A percentile compares a stretch with the other conserved stretches of the same genome.
phyloP scores from a whole-genome alignment of 306 rosid species.

The Potentilla sterilis region DNA sequence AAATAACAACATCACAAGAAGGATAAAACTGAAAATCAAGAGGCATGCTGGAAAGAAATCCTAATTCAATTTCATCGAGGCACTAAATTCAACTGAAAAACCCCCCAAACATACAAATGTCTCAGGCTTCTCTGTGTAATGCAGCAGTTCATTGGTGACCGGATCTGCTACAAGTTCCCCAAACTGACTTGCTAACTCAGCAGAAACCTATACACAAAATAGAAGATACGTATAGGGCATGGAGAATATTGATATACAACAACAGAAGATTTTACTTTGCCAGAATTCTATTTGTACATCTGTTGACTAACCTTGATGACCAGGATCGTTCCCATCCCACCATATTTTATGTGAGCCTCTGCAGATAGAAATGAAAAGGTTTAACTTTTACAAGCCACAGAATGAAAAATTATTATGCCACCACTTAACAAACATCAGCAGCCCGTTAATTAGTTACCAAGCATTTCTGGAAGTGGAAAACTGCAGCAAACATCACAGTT shows the following conservation, averaged over 20 bases:
- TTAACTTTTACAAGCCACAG: slow-evolving; percentile 17
- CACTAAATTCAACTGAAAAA: neutral
- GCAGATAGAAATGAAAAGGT: slow-evolving; percentile 28
- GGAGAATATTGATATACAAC: neutral
- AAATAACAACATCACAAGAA: slow-evolving; percentile 4
- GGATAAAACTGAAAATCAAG: neutral
- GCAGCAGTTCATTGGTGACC: slow-evolving; percentile 76
- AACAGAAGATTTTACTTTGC: slow-evolving; percentile 6
- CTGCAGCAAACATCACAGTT: slow-evolving; percentile 95
- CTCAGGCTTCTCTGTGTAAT: slow-evolving; percentile 95
- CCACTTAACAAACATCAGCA: slow-evolving; percentile 22
- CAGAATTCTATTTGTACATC: slow-evolving; percentile 7
- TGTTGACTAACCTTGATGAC: slow-evolving; percentile 70
- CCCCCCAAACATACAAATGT: slow-evolving; percentile 67
- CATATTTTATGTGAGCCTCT: slow-evolving; percentile 82
- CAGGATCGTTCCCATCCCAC: slow-evolving; percentile 92
- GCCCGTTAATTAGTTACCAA: slow-evolving; percentile 47
- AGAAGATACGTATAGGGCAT: neutral
- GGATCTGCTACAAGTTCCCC: slow-evolving; percentile 98
- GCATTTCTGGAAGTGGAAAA: slow-evolving; percentile 90
- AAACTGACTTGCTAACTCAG: slow-evolving; percentile 76
- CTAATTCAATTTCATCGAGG: slow-evolving; percentile 16
- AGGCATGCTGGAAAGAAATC: slow-evolving; percentile 12
- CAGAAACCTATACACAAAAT: slow-evolving; percentile 63
- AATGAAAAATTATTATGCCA: slow-evolving; percentile 1